Evolutionary conservation across 176 grass and related monocot species (phyloP).

Genomic region (Dactylis glomerata): DNA sequence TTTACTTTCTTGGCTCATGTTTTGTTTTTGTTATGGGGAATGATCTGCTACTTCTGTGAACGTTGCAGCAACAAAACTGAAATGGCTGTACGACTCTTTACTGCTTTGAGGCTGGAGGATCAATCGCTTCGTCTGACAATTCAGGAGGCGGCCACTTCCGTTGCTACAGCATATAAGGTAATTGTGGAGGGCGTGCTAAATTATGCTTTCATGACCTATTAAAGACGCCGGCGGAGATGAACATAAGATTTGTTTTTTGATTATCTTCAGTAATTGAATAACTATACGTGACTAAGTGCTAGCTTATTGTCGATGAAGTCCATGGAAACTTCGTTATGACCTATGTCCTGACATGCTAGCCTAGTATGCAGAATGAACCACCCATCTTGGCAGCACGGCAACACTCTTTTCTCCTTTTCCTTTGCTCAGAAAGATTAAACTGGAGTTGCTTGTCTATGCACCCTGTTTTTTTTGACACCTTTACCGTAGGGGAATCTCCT

Average conservation of each 20-base stretch:
- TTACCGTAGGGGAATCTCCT: too few relatives aligned
- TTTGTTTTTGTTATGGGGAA: conserved; percentile 24
- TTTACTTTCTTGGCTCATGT: conserved; percentile 1
- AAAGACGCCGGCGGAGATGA: not conserved
- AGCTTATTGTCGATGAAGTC: not conserved
- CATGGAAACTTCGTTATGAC: not conserved
- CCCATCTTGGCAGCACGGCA: not conserved
- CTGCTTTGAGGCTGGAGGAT: conserved; percentile 83
- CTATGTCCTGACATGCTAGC: not conserved
- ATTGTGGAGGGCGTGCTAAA: conserved; percentile 7
- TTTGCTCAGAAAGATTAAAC: not conserved
- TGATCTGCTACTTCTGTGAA: conserved; percentile 13
- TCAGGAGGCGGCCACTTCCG: conserved; percentile 79
- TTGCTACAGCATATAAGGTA: conserved; percentile 92
- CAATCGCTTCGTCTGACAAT: conserved; percentile 71
- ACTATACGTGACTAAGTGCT: not conserved
- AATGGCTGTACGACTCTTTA: conserved; percentile 86
- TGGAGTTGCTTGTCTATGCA: not conserved
- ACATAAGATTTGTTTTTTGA: not conserved
- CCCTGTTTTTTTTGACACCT: too few relatives aligned
- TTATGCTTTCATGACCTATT: not conserved
- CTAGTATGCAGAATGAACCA: not conserved
- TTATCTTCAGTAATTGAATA: not conserved
- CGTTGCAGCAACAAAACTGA: conserved; percentile 83
- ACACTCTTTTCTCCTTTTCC: not conserved